Base-by-base conservation (phyloP, 139 green algal species). In the Picochlorum sp. region DNA sequence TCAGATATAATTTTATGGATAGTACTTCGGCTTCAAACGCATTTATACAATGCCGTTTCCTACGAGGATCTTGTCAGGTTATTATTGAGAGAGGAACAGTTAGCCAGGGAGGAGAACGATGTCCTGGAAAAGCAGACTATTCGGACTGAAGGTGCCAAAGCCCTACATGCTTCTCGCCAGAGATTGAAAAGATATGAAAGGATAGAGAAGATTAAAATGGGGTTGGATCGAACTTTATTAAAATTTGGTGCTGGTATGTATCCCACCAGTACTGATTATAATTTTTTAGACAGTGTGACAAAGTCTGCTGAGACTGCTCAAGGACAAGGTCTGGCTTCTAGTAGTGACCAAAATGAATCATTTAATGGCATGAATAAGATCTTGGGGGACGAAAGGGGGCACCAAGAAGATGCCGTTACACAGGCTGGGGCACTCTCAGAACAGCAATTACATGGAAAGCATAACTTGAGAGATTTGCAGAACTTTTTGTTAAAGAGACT, bases 1-100 rank as follows among this genome's bases (percentile, higher is more conserved):
- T 74, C 81, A 0, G 83, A 90, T 44, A 29, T 87, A 13, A 14
- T 85, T 30, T 69, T 90, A 18, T 90, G 78, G 75, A 33, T 70
- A 44, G 60, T 90, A 28, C 69, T 84, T 52, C 56, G 78, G 14
- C 28, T 85, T 47, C 70, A 90, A 66, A 73, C 63, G 3, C 43
- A 66, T 20, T 35, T 81, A 20, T 81, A 75, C 55, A 60, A 37
- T 9, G 65, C 53, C 24, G 16, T 24, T 12, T 57, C 47, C 20
- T 80, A 69, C 36, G 24, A 44, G 33, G 55, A 61, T 47, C 50
- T 53, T 22, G 61, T 80, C 61, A 49, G 35, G 26, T 58, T 67
- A 9, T 59, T 67, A 32, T 53, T 43, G 26, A 7, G 57, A 33
- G 59, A 68, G 50, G 70, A 70, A 63, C 50, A 57, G n/a, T 33